Base-by-base conservation (phyloP, 805 yeast genomes). In the Crinitomyces ghanaensis region DNA sequence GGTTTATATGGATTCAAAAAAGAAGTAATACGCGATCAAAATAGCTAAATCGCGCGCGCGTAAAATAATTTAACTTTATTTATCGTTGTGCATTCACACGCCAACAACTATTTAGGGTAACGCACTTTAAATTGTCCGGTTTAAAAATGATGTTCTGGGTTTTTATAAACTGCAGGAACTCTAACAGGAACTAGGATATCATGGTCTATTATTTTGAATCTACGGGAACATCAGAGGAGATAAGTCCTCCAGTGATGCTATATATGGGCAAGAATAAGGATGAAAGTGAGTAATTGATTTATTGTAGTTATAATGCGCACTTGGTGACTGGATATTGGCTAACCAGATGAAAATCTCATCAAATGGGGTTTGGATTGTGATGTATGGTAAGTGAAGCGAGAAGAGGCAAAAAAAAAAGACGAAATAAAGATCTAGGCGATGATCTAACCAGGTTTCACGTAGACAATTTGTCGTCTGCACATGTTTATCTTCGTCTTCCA, bases 181-280 rank as follows among this genome's bases (percentile, higher is more conserved):
- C 24, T 21, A 21, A 21, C n/a, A 21, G 24, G n/a, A 21, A 21
- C 24, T 21, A 21, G n/a, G 9, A 21, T 9, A 9, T 9, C 9
- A 66, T 66, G 71, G 71, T 66, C 9, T 65, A 62, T 41, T 66
- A 65, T 37, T 67, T 62, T 48, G 49, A 55, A 18, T 50, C 66
- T 1, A 44, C 46, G 7, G 64, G 61, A 3, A 43, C 48, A 1
- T 55, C 56, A n/a, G 56, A 46, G 4, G 54, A 52, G 4, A 51
- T 45, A 14, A 51, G 43, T 8, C 40, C 49, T 16, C 59, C 62
- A 8, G 48, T 64, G 25, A 43, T 48, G 18, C 51, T 77, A 5
- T 77, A 72, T 44, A 74, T 77, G 74, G 93, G 93, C 3, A 73
- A 68, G 46, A 81, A 82, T 51, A 79, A 78, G 53, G 62, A 65